Evolutionary conservation across 129 eudicot species (phyloP), one percentile per base, ranked within the genome.

Genomic region (Tanacetum coccineum): DNA sequence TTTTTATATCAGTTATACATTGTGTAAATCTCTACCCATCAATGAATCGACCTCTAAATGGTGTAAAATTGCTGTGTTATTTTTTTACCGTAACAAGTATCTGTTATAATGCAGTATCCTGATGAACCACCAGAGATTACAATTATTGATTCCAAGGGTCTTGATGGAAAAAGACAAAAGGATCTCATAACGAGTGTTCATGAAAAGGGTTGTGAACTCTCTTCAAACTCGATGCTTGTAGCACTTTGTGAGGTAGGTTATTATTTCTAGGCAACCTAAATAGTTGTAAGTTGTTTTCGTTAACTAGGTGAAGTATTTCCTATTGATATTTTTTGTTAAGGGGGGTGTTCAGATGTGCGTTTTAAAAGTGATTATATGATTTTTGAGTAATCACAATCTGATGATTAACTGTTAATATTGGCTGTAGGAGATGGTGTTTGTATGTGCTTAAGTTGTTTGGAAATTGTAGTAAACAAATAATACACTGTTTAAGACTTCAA

Each of bases 201-300:
- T 47, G 73, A 80, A 52, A 84, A 79, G 79, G 97, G 87, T 51
- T 26, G 52, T 69, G 89, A 90, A 79, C 85, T 90, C 68, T 72
- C 85, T 66, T 87, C 97, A 3, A 84, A 65, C 62, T 77, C 71
- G 25, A 90, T 90, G 97, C 86, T 91, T 56, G 87, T 91, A 57
- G 89, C 97, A 13, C 90, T 91, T 72, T 91, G 95, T 52, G 97
- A 91, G 97, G 95, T 91, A 87, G 67, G 58, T 63, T 32, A 5
- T 45, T 28, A 36, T 6, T 9, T 36, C 42, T 36, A 36, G 42
- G 5, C 40, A 32, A 32, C 9, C 9, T 50, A 22, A 15, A 32
- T 13, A 36, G 15, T 36, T 36, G 42, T 36, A 36, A 36, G 0
- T 36, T 36, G 42, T 36, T 36, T 36, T 36, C 9, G 42, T 36